Evolutionary conservation across 805 yeast genomes (phyloP).

Genomic region (Dipodascus albidus): DNA sequence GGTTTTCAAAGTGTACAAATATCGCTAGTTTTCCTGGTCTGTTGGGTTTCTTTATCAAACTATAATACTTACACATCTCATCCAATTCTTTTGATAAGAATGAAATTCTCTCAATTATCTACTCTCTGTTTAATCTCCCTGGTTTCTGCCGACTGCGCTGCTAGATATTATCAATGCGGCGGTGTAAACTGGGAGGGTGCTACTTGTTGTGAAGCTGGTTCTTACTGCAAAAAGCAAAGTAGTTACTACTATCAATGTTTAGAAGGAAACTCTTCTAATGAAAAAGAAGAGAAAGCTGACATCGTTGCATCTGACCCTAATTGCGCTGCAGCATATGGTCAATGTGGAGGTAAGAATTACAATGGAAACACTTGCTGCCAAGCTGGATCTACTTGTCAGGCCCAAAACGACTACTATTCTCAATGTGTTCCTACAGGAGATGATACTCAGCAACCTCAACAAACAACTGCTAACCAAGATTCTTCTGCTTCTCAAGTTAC

Average conservation of each 20-base stretch:
- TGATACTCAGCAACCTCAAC: not conserved
- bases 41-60: not conserved
- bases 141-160: not conserved
- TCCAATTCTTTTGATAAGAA: not conserved
- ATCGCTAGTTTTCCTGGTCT: not conserved
- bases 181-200: slow-evolving; percentile 1
- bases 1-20: too few species aligned
- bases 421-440: not conserved
- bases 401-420: slow-evolving; percentile 1
- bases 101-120: not conserved
- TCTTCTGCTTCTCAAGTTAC: too few species aligned
- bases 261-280: not conserved
- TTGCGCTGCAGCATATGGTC: not conserved
- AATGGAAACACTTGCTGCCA: too few species aligned
- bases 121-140: not conserved
- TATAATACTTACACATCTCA: not conserved
- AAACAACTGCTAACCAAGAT: too few species aligned
- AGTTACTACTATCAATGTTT: slow-evolving; percentile 3
- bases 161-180: slow-evolving; percentile 1
- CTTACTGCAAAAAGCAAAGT: slow-evolving; percentile 1
- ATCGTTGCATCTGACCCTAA: not conserved
- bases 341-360: not conserved
- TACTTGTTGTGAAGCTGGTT: slow-evolving; percentile 4
- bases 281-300: not conserved
- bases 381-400: slow-evolving; percentile 1